A percentile compares a stretch with the other conserved stretches of the same genome.
Conservation (phyloP, 2,329 filamentous ascomycete species). For the Xylaria multiplex region DNA sequence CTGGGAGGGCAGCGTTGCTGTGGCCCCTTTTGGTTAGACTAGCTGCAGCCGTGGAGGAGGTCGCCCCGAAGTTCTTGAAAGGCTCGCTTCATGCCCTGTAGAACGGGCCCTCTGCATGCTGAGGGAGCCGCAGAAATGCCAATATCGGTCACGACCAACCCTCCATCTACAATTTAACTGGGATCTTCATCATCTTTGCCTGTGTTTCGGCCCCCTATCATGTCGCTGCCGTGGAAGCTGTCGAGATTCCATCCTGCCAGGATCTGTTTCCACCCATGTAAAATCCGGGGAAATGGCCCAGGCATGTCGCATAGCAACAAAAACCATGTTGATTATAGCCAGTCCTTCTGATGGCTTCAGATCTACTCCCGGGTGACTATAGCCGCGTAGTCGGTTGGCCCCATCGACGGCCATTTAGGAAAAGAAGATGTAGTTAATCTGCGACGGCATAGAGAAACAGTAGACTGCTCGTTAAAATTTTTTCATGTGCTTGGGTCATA, state of each 20-base stretch:
- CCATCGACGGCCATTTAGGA: not conserved
- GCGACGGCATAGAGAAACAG: not conserved
- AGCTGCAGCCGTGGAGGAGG: constrained; percentile 34
- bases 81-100: constrained; percentile 26
- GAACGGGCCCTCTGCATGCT: constrained; percentile 10
- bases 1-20: constrained; percentile 9
- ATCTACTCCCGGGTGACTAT: not conserved
- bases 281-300: constrained; percentile 38
- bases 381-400: not conserved
- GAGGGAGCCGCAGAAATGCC: constrained; percentile 26
- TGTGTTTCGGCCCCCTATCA: constrained; percentile 30
- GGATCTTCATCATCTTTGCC: constrained; percentile 19
- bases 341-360: not conserved
- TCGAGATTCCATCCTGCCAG: constrained; percentile 17
- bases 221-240: constrained; percentile 28
- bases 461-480: not conserved
- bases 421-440: constrained; percentile 1
- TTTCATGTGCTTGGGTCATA: not conserved
- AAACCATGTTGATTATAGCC: not conserved
- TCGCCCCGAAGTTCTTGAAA: constrained; percentile 38
- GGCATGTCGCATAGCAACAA: constrained; percentile 3
- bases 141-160: constrained; percentile 8
- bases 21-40: constrained; percentile 17
- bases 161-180: not conserved
- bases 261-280: constrained; percentile 26